Conservation (phyloP, 1,139 yeast genomes). For the Blastobotrys persicus region DNA sequence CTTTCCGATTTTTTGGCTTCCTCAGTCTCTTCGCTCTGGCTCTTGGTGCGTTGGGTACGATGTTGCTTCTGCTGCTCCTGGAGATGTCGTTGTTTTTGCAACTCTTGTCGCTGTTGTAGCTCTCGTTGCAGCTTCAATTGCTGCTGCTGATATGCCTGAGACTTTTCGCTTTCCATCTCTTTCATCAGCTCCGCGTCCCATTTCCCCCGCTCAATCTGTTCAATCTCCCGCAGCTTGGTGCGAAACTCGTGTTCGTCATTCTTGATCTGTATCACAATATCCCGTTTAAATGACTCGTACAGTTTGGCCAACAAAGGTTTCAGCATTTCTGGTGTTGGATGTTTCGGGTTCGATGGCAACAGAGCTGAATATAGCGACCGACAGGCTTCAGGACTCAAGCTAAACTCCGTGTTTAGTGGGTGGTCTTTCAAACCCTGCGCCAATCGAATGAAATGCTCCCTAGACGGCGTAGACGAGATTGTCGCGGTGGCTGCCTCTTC, state of each 20-base stretch:
- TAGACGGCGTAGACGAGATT: constrained; percentile 12
- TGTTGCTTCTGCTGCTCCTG: constrained; percentile 26
- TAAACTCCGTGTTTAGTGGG: constrained; percentile 31
- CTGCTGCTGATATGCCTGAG: constrained; percentile 24
- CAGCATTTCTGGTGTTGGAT: constrained; percentile 30
- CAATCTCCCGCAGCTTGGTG: constrained; percentile 35
- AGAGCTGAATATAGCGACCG: constrained; percentile 30
- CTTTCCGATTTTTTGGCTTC: constrained; percentile 10
- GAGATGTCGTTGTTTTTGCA: constrained; percentile 20
- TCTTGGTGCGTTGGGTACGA: constrained; percentile 12
- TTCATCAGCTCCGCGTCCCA: constrained; percentile 34
- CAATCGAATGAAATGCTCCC: constrained; percentile 25
- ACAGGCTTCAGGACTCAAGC: constrained; percentile 31
- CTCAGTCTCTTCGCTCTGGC: constrained; percentile 13
- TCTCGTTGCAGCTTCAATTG: constrained; percentile 26
- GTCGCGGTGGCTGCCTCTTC: constrained; percentile 12
- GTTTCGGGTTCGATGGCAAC: constrained; percentile 27
- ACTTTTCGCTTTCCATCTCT: constrained; percentile 25
- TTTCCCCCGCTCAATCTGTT: constrained; percentile 38
- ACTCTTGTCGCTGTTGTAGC: constrained; percentile 28
- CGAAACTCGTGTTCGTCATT: constrained; percentile 37
- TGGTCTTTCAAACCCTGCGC: constrained; percentile 30
- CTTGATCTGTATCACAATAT: constrained; percentile 31
- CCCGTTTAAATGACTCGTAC: constrained; percentile 33
- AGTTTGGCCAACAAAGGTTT: constrained; percentile 31